Evolutionary conservation across 495 filamentous ascomycete species (phyloP), one percentile per base, ranked within the genome.

Genomic region (Aspergillus sclerotiicarbonarius): DNA sequence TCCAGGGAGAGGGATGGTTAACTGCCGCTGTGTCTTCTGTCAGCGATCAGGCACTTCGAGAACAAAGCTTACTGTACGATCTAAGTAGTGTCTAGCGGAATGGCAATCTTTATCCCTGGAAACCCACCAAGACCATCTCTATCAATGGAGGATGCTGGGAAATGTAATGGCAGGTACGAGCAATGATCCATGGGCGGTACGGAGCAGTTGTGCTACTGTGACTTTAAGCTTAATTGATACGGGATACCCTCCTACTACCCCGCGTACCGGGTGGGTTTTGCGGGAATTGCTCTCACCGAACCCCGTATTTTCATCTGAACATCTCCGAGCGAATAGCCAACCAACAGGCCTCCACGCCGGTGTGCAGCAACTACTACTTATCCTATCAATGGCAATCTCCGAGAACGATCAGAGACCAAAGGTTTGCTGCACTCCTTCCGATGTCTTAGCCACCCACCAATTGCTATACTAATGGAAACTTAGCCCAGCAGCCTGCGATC

Each of bases 401-500:
- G 72, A 62, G 51, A 71, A 65, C 47, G 78, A 80, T 35, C 69
- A 70, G 19, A 76, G 68, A 57, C 62, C 67, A 20, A 82, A 81
- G 76, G 79, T 80, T 43, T 12, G 60, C 50, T n/a, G 25, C 12
- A 12, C 21, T 25, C 9, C 21, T n/a, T 8, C 37, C 12, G 4
- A 18, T 6, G 15, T 10, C 19, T 5, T 19, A 19, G 12, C 4
- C 37, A 5, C 15, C 13, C 21, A 32, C 39, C 44, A 12, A 50
- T 13, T 53, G 48, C 32, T 68, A 71, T 33, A 73, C 61, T 60
- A 58, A 41, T 20, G 31, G n/a, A 20, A 39, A 25, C 50, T 53
- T 52, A 92, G 79, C 90, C 91, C 33, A 94, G 90, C 69, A 80
- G 86, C 48, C 68, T 95, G 65, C 87, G 92, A 59, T 95, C 91